A percentile compares a stretch with the other conserved stretches of the same genome.
phyloP scores from a whole-genome alignment of 1,284 basidiomycete species.

The Microbotryum lychnidis-dioicae region DNA sequence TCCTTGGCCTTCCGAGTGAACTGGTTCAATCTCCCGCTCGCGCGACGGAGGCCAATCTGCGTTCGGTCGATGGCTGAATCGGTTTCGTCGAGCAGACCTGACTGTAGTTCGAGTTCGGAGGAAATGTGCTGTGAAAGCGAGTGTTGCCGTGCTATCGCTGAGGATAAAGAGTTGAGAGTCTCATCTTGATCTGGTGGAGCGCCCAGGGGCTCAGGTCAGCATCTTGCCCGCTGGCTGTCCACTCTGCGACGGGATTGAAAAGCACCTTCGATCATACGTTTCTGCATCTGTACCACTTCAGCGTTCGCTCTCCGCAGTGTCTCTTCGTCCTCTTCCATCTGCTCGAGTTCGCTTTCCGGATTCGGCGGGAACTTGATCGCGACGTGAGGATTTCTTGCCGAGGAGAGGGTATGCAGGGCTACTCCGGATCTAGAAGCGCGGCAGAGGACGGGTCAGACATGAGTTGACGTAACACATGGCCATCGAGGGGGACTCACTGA shows the following conservation, averaged over 20 bases:
- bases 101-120: conserved; percentile 34
- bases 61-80: conserved; percentile 34
- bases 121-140: conserved; percentile 33
- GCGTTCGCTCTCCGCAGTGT: conserved; percentile 30
- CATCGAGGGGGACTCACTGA: not conserved
- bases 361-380: conserved; percentile 15
- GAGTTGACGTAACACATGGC: too few relatives aligned
- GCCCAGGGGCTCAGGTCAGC: not conserved
- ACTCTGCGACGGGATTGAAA: not conserved
- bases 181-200: conserved; percentile 32
- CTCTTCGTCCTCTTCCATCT: conserved; percentile 33
- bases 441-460: too few relatives aligned
- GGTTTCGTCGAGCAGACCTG: conserved; percentile 33
- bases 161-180: conserved; percentile 30
- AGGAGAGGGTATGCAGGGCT: not conserved
- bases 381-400: conserved; percentile 8
- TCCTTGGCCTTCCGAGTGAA: conserved; percentile 28
- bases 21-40: conserved; percentile 25
- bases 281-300: conserved; percentile 34
- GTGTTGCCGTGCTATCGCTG: conserved; percentile 34
- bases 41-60: conserved; percentile 26
- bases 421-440: not conserved
- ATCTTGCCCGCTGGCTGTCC: not conserved
- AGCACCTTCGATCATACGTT: conserved; percentile 31
- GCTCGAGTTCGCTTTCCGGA: conserved; percentile 22